A percentile compares a stretch with the other conserved stretches of the same genome.
Evolutionary conservation across 1,284 basidiomycete species (phyloP).

Genomic region (Leccinum laetum): DNA sequence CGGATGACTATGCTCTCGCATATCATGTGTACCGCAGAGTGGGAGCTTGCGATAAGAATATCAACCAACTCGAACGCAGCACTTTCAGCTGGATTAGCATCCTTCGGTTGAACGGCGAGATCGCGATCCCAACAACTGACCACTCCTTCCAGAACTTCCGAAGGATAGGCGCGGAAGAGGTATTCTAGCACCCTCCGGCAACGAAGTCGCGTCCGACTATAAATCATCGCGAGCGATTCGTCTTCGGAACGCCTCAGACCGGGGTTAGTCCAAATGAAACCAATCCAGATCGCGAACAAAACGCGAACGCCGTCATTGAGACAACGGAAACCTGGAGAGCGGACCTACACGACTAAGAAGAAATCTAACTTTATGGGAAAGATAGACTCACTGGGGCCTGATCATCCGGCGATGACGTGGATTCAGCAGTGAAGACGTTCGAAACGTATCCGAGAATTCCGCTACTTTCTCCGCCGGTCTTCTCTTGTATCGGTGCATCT

Average conservation of each 20-base stretch:
- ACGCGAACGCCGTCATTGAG: conserved; percentile 73
- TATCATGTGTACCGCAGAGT: conserved; percentile 87
- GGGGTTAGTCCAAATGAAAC: conserved; percentile 49
- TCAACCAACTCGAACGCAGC: conserved; percentile 84
- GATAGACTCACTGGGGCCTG: conserved; percentile 50
- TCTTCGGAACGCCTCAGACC: conserved; percentile 52
- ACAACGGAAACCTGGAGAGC: conserved; percentile 68
- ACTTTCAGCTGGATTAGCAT: conserved; percentile 41
- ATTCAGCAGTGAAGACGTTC: conserved; percentile 75
- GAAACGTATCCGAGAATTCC: conserved; percentile 83
- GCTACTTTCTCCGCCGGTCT: conserved; percentile 49
- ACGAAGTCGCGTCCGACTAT: conserved; percentile 61
- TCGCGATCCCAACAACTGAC: conserved; percentile 78
- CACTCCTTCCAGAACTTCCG: conserved; percentile 82
- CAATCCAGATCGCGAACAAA: conserved; percentile 71
- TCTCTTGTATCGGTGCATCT: conserved; percentile 53
- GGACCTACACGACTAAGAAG: conserved; percentile 44
- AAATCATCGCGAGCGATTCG: conserved; percentile 68
- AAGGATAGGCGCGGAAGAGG: conserved; percentile 79
- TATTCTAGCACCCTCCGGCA: conserved; percentile 83
- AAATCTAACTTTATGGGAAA: neutral
- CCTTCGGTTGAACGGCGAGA: conserved; percentile 43
- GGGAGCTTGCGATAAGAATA: conserved; percentile 81
- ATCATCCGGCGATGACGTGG: conserved; percentile 48
- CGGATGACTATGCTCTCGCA: conserved; percentile 79